Evolutionary conservation across 176 grass and related monocot genomes (phyloP).

Genomic region (Zea luxurians): DNA sequence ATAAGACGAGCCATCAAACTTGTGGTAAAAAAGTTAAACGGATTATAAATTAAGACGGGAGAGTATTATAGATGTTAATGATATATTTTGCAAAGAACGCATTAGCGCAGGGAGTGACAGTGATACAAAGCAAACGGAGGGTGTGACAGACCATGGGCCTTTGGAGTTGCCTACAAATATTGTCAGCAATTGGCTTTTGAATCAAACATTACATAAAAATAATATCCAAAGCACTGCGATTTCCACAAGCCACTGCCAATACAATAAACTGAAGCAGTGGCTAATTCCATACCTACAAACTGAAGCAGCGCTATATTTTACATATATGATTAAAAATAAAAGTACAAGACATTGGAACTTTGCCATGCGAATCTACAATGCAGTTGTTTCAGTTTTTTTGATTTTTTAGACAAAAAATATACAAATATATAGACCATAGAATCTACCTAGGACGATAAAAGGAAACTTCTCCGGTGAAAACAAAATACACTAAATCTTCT

Average conservation of each 20-base stretch:
- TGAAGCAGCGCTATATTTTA: neutral
- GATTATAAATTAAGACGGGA: too few species aligned
- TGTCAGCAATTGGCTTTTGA: neutral
- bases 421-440: neutral
- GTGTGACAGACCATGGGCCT: neutral
- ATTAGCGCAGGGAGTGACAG: neutral
- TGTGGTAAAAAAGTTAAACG: too few species aligned
- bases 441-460: neutral
- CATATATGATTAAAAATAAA: neutral
- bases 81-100: neutral
- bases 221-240: neutral
- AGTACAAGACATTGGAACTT: neutral
- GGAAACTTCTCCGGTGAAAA: neutral
- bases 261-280: neutral
- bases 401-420: neutral
- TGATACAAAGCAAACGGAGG: too few species aligned
- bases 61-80: too few species aligned
- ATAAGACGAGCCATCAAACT: too few species aligned
- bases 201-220: neutral
- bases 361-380: neutral
- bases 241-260: neutral
- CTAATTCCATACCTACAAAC: neutral
- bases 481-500: constrained; percentile 14
- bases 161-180: neutral
- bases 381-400: neutral